These are phyloP conservation scores for Poronia punctata DNA, from an alignment of 495 filamentous ascomycete genomes.

Conservation along the genomic window DNA sequence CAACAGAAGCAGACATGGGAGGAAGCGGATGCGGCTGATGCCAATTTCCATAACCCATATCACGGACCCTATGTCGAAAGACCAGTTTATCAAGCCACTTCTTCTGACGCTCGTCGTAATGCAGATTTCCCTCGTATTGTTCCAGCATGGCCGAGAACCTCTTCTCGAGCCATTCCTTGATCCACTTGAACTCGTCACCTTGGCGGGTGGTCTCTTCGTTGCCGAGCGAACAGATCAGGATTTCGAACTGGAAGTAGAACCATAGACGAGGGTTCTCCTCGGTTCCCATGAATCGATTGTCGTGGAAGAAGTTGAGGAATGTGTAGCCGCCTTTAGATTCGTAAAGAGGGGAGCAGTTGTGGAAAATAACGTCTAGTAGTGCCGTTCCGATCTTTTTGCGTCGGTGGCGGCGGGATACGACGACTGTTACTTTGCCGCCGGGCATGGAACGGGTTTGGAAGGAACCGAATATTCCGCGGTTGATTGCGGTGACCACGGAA, in stretches of 20 bases:
- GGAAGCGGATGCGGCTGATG: too few relatives aligned
- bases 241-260: constrained; percentile 21
- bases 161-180: constrained; percentile 18
- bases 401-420: constrained; percentile 27
- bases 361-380: constrained; percentile 30
- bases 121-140: constrained; percentile 10
- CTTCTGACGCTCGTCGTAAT: not conserved
- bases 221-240: constrained; percentile 12
- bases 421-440: constrained; percentile 23
- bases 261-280: constrained; percentile 16
- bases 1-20: too few relatives aligned
- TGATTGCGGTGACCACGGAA: constrained; percentile 15
- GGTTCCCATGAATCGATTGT: constrained; percentile 13
- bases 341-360: constrained; percentile 19
- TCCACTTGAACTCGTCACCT: constrained; percentile 22
- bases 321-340: constrained; percentile 17
- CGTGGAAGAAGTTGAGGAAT: constrained; percentile 21
- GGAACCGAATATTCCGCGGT: constrained; percentile 11
- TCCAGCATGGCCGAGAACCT: constrained; percentile 19
- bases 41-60: not conserved
- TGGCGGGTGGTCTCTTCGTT: constrained; percentile 9
- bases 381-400: constrained; percentile 29
- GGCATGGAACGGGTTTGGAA: constrained; percentile 3
- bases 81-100: constrained; percentile 16
- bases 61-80: constrained; percentile 15